phyloP scores from a whole-genome alignment of 2,329 filamentous ascomycete genomes.

The Pyrenophora teres region DNA sequence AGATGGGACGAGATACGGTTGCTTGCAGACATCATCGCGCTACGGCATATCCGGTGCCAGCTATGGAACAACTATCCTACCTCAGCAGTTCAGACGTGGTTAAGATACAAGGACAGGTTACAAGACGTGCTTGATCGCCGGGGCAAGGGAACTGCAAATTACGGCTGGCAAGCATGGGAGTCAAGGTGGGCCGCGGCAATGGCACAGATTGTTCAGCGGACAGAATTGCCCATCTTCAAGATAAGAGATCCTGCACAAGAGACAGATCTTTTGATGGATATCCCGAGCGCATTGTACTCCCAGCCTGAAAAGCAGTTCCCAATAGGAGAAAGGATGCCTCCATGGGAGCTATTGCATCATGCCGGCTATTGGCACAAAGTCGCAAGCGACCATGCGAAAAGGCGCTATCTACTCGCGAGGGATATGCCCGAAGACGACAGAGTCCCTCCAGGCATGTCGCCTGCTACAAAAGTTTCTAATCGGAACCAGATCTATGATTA shows the following conservation, averaged over 20 bases:
- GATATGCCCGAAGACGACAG: slow-evolving; percentile 65
- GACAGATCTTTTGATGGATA: slow-evolving; percentile 33
- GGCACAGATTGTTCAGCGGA: slow-evolving; percentile 62
- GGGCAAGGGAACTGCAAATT: slow-evolving; percentile 84
- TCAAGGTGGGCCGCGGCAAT: slow-evolving; percentile 70
- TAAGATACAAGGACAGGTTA: slow-evolving; percentile 73
- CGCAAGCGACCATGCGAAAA: slow-evolving; percentile 57
- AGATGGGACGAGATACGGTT: slow-evolving; percentile 93
- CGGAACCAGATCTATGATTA: slow-evolving; percentile 62
- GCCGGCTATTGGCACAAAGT: slow-evolving; percentile 65
- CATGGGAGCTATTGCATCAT: slow-evolving; percentile 65
- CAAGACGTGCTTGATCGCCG: slow-evolving; percentile 78
- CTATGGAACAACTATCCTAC: slow-evolving; percentile 81
- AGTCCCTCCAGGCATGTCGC: slow-evolving; percentile 58
- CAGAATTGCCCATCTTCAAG: slow-evolving; percentile 55
- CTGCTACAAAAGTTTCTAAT: slow-evolving; percentile 59
- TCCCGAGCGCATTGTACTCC: slow-evolving; percentile 50
- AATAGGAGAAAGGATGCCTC: slow-evolving; percentile 55
- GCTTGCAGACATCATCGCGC: slow-evolving; percentile 77
- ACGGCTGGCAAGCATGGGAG: slow-evolving; percentile 95
- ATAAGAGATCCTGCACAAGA: slow-evolving; percentile 27
- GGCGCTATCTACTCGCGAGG: slow-evolving; percentile 57
- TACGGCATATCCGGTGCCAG: slow-evolving; percentile 81
- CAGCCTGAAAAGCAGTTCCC: slow-evolving; percentile 58
- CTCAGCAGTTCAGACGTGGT: slow-evolving; percentile 79